Conservation (phyloP, 305 asterid species). For the Fraxinus angustifolia region DNA sequence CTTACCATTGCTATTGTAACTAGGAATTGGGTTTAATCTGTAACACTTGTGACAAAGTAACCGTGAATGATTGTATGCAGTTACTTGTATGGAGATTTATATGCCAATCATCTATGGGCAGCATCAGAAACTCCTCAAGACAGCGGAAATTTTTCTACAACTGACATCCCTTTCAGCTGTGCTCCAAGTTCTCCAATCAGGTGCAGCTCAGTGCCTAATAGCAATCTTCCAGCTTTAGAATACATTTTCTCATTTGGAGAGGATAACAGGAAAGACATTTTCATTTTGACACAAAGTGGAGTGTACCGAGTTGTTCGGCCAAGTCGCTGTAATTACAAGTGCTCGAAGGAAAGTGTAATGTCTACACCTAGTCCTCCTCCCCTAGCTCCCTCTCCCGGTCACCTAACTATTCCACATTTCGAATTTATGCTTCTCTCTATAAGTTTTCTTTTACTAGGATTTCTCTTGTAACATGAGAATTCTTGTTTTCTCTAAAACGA, state of each 20-base stretch:
- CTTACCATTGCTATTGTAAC: background rate
- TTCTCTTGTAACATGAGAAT: conserved; percentile 28
- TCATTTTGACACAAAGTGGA: conserved; percentile 61
- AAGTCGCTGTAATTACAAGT: conserved; percentile 62
- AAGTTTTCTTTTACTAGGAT: conserved; percentile 31
- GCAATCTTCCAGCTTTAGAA: conserved; percentile 69
- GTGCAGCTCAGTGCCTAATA: conserved; percentile 65
- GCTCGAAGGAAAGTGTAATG: conserved; percentile 56
- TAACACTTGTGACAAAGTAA: background rate
- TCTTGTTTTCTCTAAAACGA: background rate
- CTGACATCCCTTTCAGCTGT: conserved; percentile 63
- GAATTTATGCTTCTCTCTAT: conserved; percentile 30
- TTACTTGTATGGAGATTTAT: conserved; percentile 85
- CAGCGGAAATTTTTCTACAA: conserved; percentile 78
- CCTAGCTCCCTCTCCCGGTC: conserved; percentile 42
- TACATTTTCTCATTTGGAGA: conserved; percentile 78
- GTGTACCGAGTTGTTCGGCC: conserved; percentile 73
- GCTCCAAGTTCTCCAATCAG: conserved; percentile 78
- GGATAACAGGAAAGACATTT: conserved; percentile 74
- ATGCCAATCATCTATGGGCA: conserved; percentile 75
- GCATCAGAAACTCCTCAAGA: conserved; percentile 61
- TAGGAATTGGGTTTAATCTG: background rate
- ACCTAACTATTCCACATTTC: conserved; percentile 26
- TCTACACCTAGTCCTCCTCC: conserved; percentile 30
- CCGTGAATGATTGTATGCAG: conserved; percentile 35